Base-by-base conservation (phyloP, 2,329 filamentous ascomycete genomes). In the Microsporum audouinii region DNA sequence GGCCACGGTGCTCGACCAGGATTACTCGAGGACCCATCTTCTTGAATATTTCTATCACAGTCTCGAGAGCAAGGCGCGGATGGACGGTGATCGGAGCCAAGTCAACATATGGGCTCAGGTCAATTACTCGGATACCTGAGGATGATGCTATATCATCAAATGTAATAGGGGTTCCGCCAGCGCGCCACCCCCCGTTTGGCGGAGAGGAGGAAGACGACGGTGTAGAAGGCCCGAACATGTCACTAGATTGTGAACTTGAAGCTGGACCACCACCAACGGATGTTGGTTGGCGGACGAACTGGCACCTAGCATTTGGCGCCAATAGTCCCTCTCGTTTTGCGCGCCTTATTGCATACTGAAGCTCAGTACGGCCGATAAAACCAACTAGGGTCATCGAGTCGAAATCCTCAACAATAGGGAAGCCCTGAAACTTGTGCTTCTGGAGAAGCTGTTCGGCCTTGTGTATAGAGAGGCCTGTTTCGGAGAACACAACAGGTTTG, bases 11-110 rank as follows among this genome's bases (percentile, higher is more conserved):
- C 73, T 99, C 94, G 43, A 96, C 87, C 2, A 99, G 80, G 57
- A 99, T 92, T 4, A 96, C 91, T 1, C 94, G 84, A 0, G 92
- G 94, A 0, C 94, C 94, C 72, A 99, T 95, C 77, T 97, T 99
- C 73, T 92, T 92, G 79, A 99, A 99, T 8, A 99, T 80, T 71
- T 99, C 94, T 91, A 99, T 96, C 36, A 95, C 92, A 0, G 94
- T 99, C 75, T 99, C 94, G 0, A 99, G 84, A 0, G 92, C 88
- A 0, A 97, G 83, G 1, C 90, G 85, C 0, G 94, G 94, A 70
- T 99, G 94, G 0, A 91, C 91, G 0, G 91, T 88, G 1, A 99
- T 84, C 0, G 94, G 94, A 0, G 91, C 95, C 6, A 86, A 82
- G 71, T 99, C 92, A 59, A 96, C 86, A 70, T 92, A 97, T 56